Percentiles rank a stretch among this genome's conserved stretches.
Evolutionary conservation across 768 basidiomycete genomes (phyloP).

Genomic region (Pleurotus giganteus): DNA sequence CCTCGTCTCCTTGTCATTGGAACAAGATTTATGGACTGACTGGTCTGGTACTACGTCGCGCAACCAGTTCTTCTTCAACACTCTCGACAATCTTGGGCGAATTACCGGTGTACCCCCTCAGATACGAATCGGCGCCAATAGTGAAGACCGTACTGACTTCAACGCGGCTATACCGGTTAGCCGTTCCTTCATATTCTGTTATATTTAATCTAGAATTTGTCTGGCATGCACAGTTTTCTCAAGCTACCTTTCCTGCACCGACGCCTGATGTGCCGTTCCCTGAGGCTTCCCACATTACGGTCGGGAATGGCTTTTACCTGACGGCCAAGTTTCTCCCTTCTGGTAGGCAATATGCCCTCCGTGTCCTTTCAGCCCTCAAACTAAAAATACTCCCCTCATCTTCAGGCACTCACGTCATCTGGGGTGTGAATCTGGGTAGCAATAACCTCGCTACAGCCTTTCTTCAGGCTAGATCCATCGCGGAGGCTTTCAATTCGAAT

Average conservation of each 20-base stretch:
- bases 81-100: constrained; percentile 51
- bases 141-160: constrained; percentile 59
- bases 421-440: constrained; percentile 64
- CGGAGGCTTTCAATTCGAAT: constrained; percentile 43
- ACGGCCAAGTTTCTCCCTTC: constrained; percentile 50
- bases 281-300: constrained; percentile 58
- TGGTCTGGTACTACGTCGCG: constrained; percentile 54
- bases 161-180: no score
- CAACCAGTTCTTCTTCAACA: constrained; percentile 62
- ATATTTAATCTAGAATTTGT: no score
- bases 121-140: constrained; percentile 60
- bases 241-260: constrained; percentile 47
- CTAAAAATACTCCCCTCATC: not conserved
- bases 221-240: constrained; percentile 40
- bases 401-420: constrained; percentile 42
- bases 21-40: constrained; percentile 69
- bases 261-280: constrained; percentile 58
- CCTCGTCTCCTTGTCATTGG: constrained; percentile 64
- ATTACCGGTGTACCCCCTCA: constrained; percentile 53
- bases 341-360: constrained; percentile 29
- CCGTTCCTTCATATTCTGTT: no score
- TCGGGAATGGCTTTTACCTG: constrained; percentile 56
- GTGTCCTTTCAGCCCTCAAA: not conserved
- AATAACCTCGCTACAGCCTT: constrained; percentile 48
- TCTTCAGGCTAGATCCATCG: constrained; percentile 45